Evolutionary conservation across 2,329 filamentous ascomycete genomes (phyloP).

Genomic region (Endothia cerciana): DNA sequence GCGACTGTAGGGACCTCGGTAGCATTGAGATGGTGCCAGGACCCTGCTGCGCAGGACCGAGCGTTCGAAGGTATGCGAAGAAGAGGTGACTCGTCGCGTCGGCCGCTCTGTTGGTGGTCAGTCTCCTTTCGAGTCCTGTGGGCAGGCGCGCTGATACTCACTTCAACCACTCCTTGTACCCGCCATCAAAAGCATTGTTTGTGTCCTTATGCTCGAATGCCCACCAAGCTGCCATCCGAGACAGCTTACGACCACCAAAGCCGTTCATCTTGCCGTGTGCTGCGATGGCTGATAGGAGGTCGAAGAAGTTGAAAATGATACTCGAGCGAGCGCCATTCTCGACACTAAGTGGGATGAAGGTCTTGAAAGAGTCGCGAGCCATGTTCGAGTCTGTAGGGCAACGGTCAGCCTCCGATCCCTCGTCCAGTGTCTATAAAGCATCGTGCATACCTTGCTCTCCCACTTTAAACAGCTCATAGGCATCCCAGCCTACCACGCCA

Average conservation of each 20-base stretch:
- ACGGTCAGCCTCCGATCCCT: background rate
- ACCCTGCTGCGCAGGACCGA: conserved; percentile 74
- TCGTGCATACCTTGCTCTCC: conserved; percentile 79
- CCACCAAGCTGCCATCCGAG: conserved; percentile 97
- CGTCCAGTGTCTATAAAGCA: conserved; percentile 10
- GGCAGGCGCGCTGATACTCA: conserved; percentile 46
- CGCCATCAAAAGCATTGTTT: conserved; percentile 90
- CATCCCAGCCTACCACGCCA: conserved; percentile 94
- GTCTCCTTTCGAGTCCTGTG: conserved; percentile 26
- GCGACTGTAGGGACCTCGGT: conserved; percentile 86
- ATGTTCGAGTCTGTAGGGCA: conserved; percentile 75
- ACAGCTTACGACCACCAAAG: conserved; percentile 89
- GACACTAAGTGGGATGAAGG: conserved; percentile 92
- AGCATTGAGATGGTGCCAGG: conserved; percentile 81
- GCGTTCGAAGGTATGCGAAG: conserved; percentile 92
- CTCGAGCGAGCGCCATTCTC: conserved; percentile 82
- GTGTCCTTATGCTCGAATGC: conserved; percentile 90
- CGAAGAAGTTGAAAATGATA: conserved; percentile 97
- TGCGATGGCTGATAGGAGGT: conserved; percentile 85
- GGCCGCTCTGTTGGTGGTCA: conserved; percentile 68
- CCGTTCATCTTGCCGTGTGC: conserved; percentile 94
- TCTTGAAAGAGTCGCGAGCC: conserved; percentile 91
- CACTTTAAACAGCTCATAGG: conserved; percentile 93
- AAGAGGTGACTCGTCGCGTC: conserved; percentile 97
- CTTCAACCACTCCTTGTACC: conserved; percentile 87